Evolutionary conservation across 768 basidiomycete species (phyloP), one percentile per base, ranked within the genome.

Genomic region (Tulasnella sp.): DNA sequence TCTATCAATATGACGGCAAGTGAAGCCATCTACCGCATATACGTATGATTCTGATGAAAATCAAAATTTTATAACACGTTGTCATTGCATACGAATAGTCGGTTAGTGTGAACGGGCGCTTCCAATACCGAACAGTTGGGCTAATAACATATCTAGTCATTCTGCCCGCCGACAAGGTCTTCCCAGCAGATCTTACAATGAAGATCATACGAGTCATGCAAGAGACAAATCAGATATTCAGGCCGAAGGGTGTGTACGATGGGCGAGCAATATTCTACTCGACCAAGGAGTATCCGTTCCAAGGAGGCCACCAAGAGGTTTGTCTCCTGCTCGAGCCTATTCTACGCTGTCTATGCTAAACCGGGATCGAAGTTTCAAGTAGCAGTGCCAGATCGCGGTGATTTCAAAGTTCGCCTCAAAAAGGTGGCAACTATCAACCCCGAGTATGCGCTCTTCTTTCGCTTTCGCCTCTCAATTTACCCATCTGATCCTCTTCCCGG

Each of bases 1-100:
- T 88, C 43, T 76, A 84, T 62, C 88, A 90, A 65, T 89, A 90
- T 65, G 87, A 91, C 68, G 82, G 88, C 85, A 67, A 63, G 83
- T 70, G 21, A 13, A 21, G 1, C 29, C 2, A 56, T 60, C 54
- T 50, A 48, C 27, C 55, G 26, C 42, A 1, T 30, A n/a, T 43
- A 21, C 23, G 21, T 43, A 42, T 27, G 47, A 38, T 7, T 38
- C 15, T 38, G 7, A 38, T 38, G 34, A 5, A 7, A 5, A 38
- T 38, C 34, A 38, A 5, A 5, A 38, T 15, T 7, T 38, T 38
- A 7, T 5, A 38, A 5, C 34, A 7, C 7, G 34, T 5, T 38
- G 7, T 5, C 38, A 34, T 8, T 27, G 19, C 15, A 48, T 45
- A n/a, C 26, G 19, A 17, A 19, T 60, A 80, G 78, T 79, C 53